Conservation (phyloP, 345 rosid genomes). For the Brassica juncea region DNA sequence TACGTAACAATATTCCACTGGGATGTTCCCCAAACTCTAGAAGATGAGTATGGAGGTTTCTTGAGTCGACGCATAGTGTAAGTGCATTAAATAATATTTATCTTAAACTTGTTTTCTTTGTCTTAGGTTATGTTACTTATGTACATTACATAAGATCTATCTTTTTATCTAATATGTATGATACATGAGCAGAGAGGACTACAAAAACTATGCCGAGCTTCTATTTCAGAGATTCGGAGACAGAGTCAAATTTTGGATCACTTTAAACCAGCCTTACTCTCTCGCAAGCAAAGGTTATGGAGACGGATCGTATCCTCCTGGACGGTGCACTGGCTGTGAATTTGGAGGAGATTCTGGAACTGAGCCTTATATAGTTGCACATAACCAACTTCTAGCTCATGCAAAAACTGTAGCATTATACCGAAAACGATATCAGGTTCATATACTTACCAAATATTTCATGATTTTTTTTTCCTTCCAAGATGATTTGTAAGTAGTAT, state of each 20-base stretch:
- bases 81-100: background rate
- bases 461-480: background rate
- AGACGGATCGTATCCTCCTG: conserved; percentile 15
- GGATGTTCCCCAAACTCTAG: conserved; percentile 40
- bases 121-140: background rate
- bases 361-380: conserved; percentile 49
- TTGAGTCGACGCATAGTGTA: conserved; percentile 39
- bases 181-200: background rate
- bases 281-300: conserved; percentile 22
- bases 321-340: background rate
- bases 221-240: conserved; percentile 52
- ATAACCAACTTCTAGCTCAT: conserved; percentile 49
- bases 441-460: background rate
- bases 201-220: conserved; percentile 19
- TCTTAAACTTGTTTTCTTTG: background rate
- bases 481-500: background rate
- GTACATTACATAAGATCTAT: background rate
- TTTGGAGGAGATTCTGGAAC: conserved; percentile 44
- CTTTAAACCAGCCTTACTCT: conserved; percentile 44
- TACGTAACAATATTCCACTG: conserved; percentile 44
- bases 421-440: conserved; percentile 33
- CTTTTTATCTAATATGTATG: background rate
- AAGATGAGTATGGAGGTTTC: conserved; percentile 37
- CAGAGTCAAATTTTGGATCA: conserved; percentile 47
- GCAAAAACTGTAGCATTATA: conserved; percentile 40